phyloP scores from a whole-genome alignment of 2,329 filamentous ascomycete genomes.

The Neurospora sp. region DNA sequence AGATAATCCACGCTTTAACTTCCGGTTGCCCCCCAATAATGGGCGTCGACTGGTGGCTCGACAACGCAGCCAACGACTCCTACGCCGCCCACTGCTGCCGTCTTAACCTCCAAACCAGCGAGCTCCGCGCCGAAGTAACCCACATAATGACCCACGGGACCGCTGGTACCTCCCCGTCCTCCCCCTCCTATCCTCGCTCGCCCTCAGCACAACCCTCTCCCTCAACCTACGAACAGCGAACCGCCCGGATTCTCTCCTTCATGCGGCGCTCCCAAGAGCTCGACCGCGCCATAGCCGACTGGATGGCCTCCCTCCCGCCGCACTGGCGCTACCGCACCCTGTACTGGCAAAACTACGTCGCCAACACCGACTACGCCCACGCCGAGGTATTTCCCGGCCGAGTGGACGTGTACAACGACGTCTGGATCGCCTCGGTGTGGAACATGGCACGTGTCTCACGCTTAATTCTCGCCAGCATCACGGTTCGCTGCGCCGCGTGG shows the following conservation, averaged over 20 bases:
- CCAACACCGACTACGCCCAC: conserved; percentile 39
- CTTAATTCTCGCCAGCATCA: conserved; percentile 43
- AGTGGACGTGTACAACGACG: conserved; percentile 48
- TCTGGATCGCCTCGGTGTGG: conserved; percentile 48
- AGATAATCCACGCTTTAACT: conserved; percentile 48
- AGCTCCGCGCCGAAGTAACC: conserved; percentile 45
- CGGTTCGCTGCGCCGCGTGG: conserved; percentile 52
- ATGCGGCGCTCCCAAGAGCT: conserved; percentile 41
- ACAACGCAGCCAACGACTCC: conserved; percentile 39
- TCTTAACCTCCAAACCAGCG: conserved; percentile 42
- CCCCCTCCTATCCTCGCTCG: conserved; percentile 38
- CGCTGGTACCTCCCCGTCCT: conserved; percentile 37
- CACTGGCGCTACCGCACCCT: conserved; percentile 42
- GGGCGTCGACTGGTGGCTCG: conserved; percentile 50
- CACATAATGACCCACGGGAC: conserved; percentile 32
- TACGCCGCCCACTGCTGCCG: conserved; percentile 38
- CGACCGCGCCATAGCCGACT: conserved; percentile 41
- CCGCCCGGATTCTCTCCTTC: conserved; percentile 32
- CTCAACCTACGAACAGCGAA: conserved; percentile 29
- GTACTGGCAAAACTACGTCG: conserved; percentile 42
- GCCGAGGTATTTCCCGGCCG: conserved; percentile 50
- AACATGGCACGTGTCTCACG: conserved; percentile 45
- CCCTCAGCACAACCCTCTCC: conserved; percentile 29
- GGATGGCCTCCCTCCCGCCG: conserved; percentile 40
- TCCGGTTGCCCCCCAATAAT: conserved; percentile 41